Evolutionary conservation across 1,284 basidiomycete genomes (phyloP).

Genomic region (Ustilago sp.): DNA sequence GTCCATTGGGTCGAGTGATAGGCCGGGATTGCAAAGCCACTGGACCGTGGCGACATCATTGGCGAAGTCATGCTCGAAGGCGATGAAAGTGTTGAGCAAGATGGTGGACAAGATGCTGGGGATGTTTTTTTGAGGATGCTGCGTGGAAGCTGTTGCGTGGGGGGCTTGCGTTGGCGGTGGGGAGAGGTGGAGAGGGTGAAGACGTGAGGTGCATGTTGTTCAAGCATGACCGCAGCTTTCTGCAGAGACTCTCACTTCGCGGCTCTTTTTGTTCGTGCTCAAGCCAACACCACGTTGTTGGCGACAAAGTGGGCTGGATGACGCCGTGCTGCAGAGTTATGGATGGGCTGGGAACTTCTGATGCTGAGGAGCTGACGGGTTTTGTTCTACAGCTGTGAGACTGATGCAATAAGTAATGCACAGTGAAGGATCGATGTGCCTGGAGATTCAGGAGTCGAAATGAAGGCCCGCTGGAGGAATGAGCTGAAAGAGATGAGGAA

Average conservation of each 20-base stretch:
- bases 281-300: conserved; percentile 3
- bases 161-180: conserved; percentile 6
- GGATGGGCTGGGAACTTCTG: neutral
- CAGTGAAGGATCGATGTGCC: neutral
- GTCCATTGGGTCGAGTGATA: conserved; percentile 30
- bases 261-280: neutral
- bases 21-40: conserved; percentile 3
- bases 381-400: neutral
- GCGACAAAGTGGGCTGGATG: neutral
- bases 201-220: conserved; percentile 18
- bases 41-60: conserved; percentile 6
- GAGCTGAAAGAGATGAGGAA: neutral
- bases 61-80: conserved; percentile 15
- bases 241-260: neutral
- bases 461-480: neutral
- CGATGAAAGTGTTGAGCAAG: neutral
- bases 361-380: neutral
- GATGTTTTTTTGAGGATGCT: conserved; percentile 35
- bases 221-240: conserved; percentile 20
- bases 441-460: neutral
- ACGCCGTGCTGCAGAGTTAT: neutral
- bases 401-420: neutral
- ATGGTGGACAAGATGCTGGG: conserved; percentile 7
- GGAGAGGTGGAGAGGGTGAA: conserved; percentile 21
- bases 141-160: conserved; percentile 16